Evolutionary conservation across 257 asterid species (phyloP), one percentile per base, ranked within the genome.

Genomic region (Verbena officinalis): DNA sequence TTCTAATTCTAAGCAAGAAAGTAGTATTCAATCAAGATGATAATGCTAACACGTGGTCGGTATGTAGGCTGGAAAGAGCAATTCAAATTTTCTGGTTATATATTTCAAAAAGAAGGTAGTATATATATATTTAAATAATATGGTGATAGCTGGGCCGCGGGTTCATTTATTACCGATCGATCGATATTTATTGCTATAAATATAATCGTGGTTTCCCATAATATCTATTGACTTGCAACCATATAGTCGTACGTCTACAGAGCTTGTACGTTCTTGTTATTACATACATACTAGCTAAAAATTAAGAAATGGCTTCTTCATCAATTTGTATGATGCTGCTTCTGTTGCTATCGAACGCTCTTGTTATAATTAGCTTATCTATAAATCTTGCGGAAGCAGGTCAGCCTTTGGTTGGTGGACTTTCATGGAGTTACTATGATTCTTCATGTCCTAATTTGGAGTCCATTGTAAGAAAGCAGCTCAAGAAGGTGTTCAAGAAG

Each of bases 371-470:
- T n/a, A 33, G 42, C 17, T 12, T 72, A 53, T 51, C 34, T 60
- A 68, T 77, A 4, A 38, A 34, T 21, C 50, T 7, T 21, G 62
- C 78, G 38, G 21, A 61, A 69, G 78, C 78, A 49, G 60, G 68
- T 46, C 74, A 36, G 20, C 78, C 84, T 0, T 14, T 84, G 31
- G 95, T 67, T 4, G 8, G 20, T 0, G 95, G 95, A 15, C 90
- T 87, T 38, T 83, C 88, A 9, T 67, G 75, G 84, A 59, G 13
- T 27, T 87, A 56, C 78, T 77, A 75, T 17, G 75, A 65, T 8
- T 71, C 77, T 13, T 65, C 76, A 4, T 88, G 94, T 52, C 91
- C 94, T 2, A 64, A 59, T 0, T 34, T 88, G 67, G 83, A 81
- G 71, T 70, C 81, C 50, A 73, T 76, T 48, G 72, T 83, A 0